Percentiles rank a stretch among this genome's conserved stretches.
phyloP scores from a whole-genome alignment of 495 filamentous ascomycete genomes.

The Immersiella caudata region DNA sequence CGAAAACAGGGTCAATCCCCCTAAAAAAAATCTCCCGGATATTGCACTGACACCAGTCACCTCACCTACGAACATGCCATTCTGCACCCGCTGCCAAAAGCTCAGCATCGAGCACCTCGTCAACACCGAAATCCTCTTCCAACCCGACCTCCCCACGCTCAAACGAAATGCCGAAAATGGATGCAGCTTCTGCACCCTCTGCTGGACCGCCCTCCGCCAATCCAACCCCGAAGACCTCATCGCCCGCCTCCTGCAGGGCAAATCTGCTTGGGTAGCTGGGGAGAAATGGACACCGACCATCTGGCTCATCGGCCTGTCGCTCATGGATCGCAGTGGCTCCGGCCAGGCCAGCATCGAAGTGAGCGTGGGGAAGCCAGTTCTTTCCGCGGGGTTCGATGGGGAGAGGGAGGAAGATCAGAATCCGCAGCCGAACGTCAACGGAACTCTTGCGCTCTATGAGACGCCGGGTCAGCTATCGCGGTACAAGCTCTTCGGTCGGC shows the following conservation, averaged over 20 bases:
- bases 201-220: constrained; percentile 10
- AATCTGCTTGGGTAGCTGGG: constrained; percentile 17
- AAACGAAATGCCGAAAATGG: constrained; percentile 16
- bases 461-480: constrained; percentile 11
- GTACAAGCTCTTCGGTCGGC: constrained; percentile 12
- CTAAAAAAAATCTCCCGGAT: background rate
- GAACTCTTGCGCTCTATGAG: constrained; percentile 5
- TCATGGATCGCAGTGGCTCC: constrained; percentile 4
- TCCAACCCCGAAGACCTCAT: background rate
- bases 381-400: background rate
- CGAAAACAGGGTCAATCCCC: too few species aligned
- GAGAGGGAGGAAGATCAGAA: background rate
- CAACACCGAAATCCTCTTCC: constrained; percentile 16
- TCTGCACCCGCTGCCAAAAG: constrained; percentile 13
- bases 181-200: constrained; percentile 20
- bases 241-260: constrained; percentile 8
- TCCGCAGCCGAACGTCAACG: background rate
- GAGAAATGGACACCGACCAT: constrained; percentile 18
- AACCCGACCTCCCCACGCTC: constrained; percentile 12
- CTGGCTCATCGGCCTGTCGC: constrained; percentile 15
- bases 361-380: background rate
- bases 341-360: background rate
- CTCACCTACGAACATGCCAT: constrained; percentile 15
- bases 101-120: constrained; percentile 16
- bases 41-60: too few species aligned